Evolutionary conservation across 2,329 filamentous ascomycete genomes (phyloP), one percentile per base, ranked within the genome.

Genomic region (Trichoderma pleuroti): DNA sequence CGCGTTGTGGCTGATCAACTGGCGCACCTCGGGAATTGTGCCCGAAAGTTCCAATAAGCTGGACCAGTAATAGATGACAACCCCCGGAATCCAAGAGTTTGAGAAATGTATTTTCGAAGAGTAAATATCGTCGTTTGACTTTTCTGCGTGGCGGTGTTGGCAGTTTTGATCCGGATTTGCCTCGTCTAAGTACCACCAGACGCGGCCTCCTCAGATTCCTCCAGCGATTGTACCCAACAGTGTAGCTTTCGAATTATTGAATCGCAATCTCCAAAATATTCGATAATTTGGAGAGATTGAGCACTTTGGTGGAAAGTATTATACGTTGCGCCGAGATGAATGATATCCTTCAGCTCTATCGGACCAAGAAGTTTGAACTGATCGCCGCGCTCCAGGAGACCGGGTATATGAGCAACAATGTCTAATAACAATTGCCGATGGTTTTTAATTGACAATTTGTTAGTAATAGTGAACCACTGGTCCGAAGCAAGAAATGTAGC

Each of bases 331-430:
- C 24, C 10, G 7, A 42, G 34, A 3, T 28, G 4, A 0, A 2
- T 28, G 28, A 24, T 4, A 28, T 28, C 5, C 16, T 42, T 24
- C 2, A 16, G 4, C 16, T 26, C 21, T 24, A 16, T 11, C 1
- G 21, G 10, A 21, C 32, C 21, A 24, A 26, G 34, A 28, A 12
- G 14, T 24, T 61, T 62, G 5, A 42, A 6, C 21, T 12, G 24
- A 14, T 62, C 59, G 8, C 34, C 59, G 9, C 21, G 59, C 9
- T 62, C 59, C 8, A 62, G 34, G 1, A 62, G 34, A 18, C 59
- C 34, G 12, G 59, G 59, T 62, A 62, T 62, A 28, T 62, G 21
- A 18, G 34, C 34, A 39, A 62, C n/a, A 16, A 62, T 42, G 16
- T 62, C 34, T 0, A 62, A 5, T 8, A 62, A 14, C 14, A 36